Conservation (phyloP, 192 early-diverging fungal species). For the Obelidium mucronatum region DNA sequence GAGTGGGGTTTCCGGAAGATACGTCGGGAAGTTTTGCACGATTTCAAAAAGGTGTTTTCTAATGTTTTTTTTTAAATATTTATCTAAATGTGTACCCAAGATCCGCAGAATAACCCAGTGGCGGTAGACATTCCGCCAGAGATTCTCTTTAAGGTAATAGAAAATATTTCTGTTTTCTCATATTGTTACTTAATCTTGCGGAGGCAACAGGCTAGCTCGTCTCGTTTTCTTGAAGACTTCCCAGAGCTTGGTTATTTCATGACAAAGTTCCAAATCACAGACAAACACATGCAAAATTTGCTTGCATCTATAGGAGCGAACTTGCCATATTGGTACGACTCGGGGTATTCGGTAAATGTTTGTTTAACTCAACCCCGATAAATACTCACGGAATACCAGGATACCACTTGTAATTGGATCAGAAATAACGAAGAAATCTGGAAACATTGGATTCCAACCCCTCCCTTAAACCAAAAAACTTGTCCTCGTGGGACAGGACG, state of each 20-base stretch:
- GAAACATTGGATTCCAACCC: slow-evolving; percentile 22
- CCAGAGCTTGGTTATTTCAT: slow-evolving; percentile 23
- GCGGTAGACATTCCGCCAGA: slow-evolving; percentile 14
- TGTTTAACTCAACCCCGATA: no score
- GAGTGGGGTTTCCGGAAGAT: slow-evolving; percentile 10
- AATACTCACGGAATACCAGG: no score
- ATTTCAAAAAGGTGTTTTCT: slow-evolving; percentile 6
- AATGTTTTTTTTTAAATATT: not conserved
- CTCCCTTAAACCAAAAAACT: not conserved
- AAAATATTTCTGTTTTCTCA: no score
- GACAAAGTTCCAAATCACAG: slow-evolving; percentile 1
- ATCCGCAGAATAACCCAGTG: slow-evolving; percentile 1
- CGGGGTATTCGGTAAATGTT: not conserved
- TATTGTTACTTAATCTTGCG: no score
- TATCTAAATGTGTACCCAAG: not conserved
- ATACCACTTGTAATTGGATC: slow-evolving; percentile 16
- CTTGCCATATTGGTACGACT: not conserved
- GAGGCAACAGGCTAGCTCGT: not conserved
- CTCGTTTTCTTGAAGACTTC: slow-evolving; percentile 10
- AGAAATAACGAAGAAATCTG: slow-evolving; percentile 15
- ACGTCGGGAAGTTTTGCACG: not conserved
- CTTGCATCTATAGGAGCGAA: not conserved
- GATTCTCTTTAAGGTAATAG: slow-evolving; percentile 14
- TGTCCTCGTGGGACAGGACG: not conserved
- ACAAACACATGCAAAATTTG: slow-evolving; percentile 8